Base-by-base conservation (phyloP, 1,284 basidiomycete genomes). In the Puccinia polysora region DNA sequence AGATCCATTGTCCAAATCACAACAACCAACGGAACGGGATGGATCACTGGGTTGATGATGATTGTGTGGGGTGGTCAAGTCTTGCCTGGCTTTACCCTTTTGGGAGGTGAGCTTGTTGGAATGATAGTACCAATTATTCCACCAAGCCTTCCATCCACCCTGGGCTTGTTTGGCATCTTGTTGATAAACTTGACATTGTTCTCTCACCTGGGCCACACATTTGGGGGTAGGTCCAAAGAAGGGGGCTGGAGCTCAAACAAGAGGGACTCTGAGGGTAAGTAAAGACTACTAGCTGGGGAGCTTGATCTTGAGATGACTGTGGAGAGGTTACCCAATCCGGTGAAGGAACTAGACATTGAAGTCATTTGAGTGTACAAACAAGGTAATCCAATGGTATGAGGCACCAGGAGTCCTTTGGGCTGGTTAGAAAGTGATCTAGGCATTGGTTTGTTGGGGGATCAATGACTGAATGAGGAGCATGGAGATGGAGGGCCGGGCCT, bases 91-190 rank as follows among this genome's bases (percentile, higher is more conserved):
- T 43, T 71, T 71, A 1, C 68, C 68, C 28, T 71, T 71, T 20
- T 43, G 45, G 32, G 25, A 14, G 2, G 58, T 25, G 34, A 49
- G 55, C n/a, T 62, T 58, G 32, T 71, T 49, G 28, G 67, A 69
- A 25, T 69, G 56, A 60, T 69, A 49, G 25, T 58, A 69, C 68
- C 68, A 71, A 43, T 63, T 53, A 28, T 62, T 62, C 68, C 68
- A 71, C 68, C 68, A 71, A 28, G 58, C 68, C 28, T 63, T 71
- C 68, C 68, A 71, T 4, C 68, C 68, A 34, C 68, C 68, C 43
- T 63, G 52, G 12, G 68, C 68, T 62, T 49, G 45, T 20, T 71
- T 49, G 14, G 58, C 59, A 62, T 71, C 58, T 36, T 59, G 30
- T 43, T 71, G 55, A n/a, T 58, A 58, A 28, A 63, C 68, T 63